Base-by-base conservation (phyloP, 345 rosid genomes). In the Hevea brasiliensis region DNA sequence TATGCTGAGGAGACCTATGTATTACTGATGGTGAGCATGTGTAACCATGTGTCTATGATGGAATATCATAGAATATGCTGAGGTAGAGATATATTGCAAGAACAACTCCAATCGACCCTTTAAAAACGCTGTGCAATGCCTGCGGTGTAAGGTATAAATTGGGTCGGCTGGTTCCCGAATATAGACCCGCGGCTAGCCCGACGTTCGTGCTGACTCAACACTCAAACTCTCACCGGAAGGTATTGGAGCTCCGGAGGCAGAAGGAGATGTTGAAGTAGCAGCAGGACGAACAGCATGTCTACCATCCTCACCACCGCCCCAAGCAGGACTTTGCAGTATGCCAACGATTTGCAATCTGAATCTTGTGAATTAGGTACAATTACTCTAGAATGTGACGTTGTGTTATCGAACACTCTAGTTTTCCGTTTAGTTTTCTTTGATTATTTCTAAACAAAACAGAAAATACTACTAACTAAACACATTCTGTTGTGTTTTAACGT, bases 61-160 rank as follows among this genome's bases (percentile, higher is more conserved):
- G n/a, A n/a, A n/a, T n/a, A n/a, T n/a, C n/a, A n/a, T n/a, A n/a
- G n/a, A n/a, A n/a, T n/a, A n/a, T n/a, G n/a, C n/a, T n/a, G n/a
- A n/a, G n/a, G n/a, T n/a, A n/a, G n/a, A n/a, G n/a, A n/a, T n/a
- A n/a, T n/a, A n/a, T 32, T 32, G 37, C 37, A 32, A 1, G 2
- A 32, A 32, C 37, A 32, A 1, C 37, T 32, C 37, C 37, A n/a
- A n/a, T n/a, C n/a, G n/a, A n/a, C n/a, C n/a, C n/a, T n/a, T n/a
- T n/a, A n/a, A n/a, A 91, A 81, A 87, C 93, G 10, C 72, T 91
- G 6, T 90, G 96, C 45, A 90, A 90, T 63, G 93, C 93, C 0
- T 91, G 97, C 26, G 97, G 97, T 6, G 93, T 91, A n/a, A 87
- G 92, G 75, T 91, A 78, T 79, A 91, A 91, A 77, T 89, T 92